Evolutionary conservation across 2,329 filamentous ascomycete species (phyloP).

Genomic region (Colletotrichum sp.): DNA sequence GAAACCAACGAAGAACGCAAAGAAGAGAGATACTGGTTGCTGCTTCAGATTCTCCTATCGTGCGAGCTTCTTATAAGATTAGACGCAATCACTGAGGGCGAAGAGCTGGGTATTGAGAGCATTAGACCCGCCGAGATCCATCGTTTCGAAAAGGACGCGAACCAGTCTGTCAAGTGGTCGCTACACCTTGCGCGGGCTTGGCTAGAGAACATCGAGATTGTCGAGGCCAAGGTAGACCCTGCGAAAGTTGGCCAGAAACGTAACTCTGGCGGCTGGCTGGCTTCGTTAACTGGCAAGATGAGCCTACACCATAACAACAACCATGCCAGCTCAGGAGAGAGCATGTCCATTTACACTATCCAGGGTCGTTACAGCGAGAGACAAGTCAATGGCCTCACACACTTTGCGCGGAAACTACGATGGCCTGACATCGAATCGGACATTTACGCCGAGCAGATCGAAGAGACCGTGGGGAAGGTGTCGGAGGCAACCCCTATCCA

Average conservation of each 20-base stretch:
- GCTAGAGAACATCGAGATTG: conserved; percentile 70
- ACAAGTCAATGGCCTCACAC: conserved; percentile 64
- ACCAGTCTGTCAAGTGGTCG: conserved; percentile 68
- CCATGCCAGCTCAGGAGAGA: conserved; percentile 24
- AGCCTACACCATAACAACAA: conserved; percentile 41
- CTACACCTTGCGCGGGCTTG: conserved; percentile 66
- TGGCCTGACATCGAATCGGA: conserved; percentile 67
- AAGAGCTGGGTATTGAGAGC: conserved; percentile 56
- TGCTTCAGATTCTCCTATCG: conserved; percentile 68
- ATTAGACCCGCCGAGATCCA: conserved; percentile 62
- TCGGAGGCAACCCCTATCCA: conserved; percentile 46
- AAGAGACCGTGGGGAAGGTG: conserved; percentile 49
- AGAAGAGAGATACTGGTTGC: conserved; percentile 69
- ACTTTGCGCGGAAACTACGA: conserved; percentile 65
- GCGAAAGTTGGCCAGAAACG: conserved; percentile 21
- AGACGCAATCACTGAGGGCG: conserved; percentile 65
- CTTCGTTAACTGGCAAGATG: conserved; percentile 60
- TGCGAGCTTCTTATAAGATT: conserved; percentile 69
- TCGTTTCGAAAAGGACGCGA: conserved; percentile 66
- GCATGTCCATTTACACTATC: conserved; percentile 50
- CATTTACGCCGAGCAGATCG: conserved; percentile 51
- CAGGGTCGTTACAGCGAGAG: conserved; percentile 59
- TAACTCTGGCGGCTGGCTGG: conserved; percentile 55
- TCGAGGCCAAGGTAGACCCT: conserved; percentile 33
- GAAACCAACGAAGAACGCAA: conserved; percentile 54